These are phyloP conservation scores for Heterobasidion occidentale DNA, from an alignment of 1,284 basidiomycete genomes.

Conservation along the genomic window DNA sequence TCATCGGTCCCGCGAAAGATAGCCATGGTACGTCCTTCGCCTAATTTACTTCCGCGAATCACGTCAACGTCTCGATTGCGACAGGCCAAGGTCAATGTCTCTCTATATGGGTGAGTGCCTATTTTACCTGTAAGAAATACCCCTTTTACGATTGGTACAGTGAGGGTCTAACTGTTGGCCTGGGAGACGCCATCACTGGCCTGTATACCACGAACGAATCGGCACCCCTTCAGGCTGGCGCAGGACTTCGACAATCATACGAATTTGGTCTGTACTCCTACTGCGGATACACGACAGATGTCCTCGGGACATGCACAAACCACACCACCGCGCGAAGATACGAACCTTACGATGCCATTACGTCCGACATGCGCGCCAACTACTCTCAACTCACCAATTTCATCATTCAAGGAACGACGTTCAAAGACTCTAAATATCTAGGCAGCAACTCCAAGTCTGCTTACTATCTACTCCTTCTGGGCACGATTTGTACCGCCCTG, in stretches of 20 bases:
- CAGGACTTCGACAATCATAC: constrained; percentile 65
- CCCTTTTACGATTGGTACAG: constrained; percentile 25
- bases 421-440: constrained; percentile 54
- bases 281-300: constrained; percentile 58
- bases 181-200: constrained; percentile 49
- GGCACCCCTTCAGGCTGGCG: constrained; percentile 44
- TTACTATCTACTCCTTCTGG: constrained; percentile 69
- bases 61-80: constrained; percentile 7
- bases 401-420: constrained; percentile 45
- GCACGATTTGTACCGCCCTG: constrained; percentile 56
- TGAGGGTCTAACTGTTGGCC: constrained; percentile 37
- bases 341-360: constrained; percentile 51
- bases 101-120: constrained; percentile 53
- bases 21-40: constrained; percentile 48
- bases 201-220: constrained; percentile 66
- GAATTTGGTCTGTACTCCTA: constrained; percentile 72
- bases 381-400: constrained; percentile 49
- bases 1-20: constrained; percentile 62
- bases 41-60: not conserved
- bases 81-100: constrained; percentile 63
- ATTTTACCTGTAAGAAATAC: constrained; percentile 5
- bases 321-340: constrained; percentile 49
- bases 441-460: constrained; percentile 58
- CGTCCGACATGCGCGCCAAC: constrained; percentile 57
- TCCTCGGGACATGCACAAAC: constrained; percentile 59